phyloP scores from a whole-genome alignment of 1,284 basidiomycete genomes.

The Austropuccinia psidii region DNA sequence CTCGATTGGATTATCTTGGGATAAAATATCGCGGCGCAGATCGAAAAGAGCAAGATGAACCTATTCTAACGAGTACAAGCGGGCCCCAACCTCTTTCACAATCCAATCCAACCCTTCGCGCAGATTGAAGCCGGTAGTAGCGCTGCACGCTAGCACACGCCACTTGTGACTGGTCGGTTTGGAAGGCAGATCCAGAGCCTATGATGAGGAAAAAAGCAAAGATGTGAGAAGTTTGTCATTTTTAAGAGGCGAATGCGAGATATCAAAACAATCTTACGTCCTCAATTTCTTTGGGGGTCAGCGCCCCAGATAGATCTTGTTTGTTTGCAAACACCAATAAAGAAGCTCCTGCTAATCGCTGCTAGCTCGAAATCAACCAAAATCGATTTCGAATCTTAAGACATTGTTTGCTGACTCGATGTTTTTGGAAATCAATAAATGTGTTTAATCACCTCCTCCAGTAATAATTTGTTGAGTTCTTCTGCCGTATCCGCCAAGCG shows the following conservation, averaged over 20 bases:
- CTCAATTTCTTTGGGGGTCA: conserved; percentile 72
- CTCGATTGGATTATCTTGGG: no score
- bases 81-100: conserved; percentile 68
- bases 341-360: conserved; percentile 88
- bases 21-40: no score
- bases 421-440: not conserved
- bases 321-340: conserved; percentile 98
- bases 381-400: not conserved
- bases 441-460: conserved; percentile 66
- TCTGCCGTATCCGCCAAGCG: conserved; percentile 79
- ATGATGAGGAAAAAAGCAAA: conserved; percentile 34
- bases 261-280: no score
- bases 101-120: conserved; percentile 85
- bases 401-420: not conserved
- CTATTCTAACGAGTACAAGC: conserved; percentile 42
- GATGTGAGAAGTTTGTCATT: conserved; percentile 8
- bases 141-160: conserved; percentile 85
- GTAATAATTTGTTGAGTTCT: conserved; percentile 75
- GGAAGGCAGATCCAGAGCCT: conserved; percentile 64
- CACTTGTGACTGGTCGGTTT: conserved; percentile 78
- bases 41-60: conserved; percentile 16
- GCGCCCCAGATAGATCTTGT: conserved; percentile 83
- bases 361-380: not conserved
- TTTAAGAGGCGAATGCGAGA: conserved; percentile 39
- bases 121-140: conserved; percentile 77